phyloP scores from a whole-genome alignment of 768 basidiomycete species.

The Gloeostereum incarnatum region DNA sequence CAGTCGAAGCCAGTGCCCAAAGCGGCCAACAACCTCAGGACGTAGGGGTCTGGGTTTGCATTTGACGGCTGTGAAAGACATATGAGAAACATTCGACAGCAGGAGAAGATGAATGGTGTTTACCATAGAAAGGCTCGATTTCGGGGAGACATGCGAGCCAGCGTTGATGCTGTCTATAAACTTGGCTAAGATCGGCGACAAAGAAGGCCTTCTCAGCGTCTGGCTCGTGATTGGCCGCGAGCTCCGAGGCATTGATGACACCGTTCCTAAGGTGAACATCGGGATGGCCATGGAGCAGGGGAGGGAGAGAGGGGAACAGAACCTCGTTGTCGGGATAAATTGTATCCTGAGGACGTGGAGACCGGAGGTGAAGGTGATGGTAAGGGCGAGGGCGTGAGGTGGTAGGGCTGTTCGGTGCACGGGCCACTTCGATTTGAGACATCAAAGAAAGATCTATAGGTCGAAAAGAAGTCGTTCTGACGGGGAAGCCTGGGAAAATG shows the following conservation, averaged over 20 bases:
- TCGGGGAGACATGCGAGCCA: constrained; percentile 78
- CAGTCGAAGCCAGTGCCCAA: constrained; percentile 95
- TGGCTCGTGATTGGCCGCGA: constrained; percentile 40
- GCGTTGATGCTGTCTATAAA: constrained; percentile 76
- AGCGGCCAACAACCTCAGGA: constrained; percentile 82
- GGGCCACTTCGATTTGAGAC: too few species aligned
- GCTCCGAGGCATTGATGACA: constrained; percentile 55
- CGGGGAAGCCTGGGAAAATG: too few species aligned
- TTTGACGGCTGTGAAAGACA: constrained; percentile 84
- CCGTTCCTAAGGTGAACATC: constrained; percentile 69
- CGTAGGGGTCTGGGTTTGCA: constrained; percentile 97
- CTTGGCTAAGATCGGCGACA: constrained; percentile 85
- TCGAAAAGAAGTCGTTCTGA: too few species aligned
- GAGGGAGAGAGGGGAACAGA: constrained; percentile 52
- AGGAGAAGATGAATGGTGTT: constrained; percentile 20
- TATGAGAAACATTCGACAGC: constrained; percentile 12
- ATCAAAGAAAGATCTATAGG: too few species aligned
- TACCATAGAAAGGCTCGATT: constrained; percentile 90
- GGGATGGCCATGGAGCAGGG: constrained; percentile 58
- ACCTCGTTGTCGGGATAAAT: constrained; percentile 14
- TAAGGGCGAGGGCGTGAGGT: too few species aligned
- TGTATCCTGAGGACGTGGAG: too few species aligned
- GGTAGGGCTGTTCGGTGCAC: too few species aligned
- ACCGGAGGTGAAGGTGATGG: too few species aligned
- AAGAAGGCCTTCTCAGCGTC: constrained; percentile 95